Evolutionary conservation across 305 asterid species (phyloP).

Genomic region (Plantago lanceolata): DNA sequence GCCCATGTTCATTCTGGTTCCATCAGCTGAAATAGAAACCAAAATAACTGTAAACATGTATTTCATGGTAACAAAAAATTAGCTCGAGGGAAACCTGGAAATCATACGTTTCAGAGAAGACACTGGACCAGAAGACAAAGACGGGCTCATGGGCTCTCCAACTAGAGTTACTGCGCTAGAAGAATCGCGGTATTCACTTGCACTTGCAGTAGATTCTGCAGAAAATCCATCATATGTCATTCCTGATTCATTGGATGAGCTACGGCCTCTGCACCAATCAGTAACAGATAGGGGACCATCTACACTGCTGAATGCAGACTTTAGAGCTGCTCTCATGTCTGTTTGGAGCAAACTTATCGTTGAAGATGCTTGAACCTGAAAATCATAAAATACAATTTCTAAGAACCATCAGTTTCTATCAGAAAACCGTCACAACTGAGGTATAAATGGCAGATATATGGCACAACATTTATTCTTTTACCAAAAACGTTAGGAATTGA

Average conservation of each 20-base stretch:
- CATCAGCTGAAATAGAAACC: slow-evolving; percentile 52
- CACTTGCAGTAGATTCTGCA: slow-evolving; percentile 92
- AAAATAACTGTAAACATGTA: slow-evolving; percentile 28
- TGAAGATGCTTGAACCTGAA: slow-evolving; percentile 92
- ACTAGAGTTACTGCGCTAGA: slow-evolving; percentile 62
- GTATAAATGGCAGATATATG: slow-evolving; percentile 12
- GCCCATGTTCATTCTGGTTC: slow-evolving; percentile 46
- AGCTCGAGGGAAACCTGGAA: slow-evolving; percentile 19
- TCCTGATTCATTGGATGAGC: slow-evolving; percentile 67
- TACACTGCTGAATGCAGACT: slow-evolving; percentile 83
- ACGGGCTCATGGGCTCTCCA: slow-evolving; percentile 91
- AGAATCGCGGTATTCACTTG: slow-evolving; percentile 93
- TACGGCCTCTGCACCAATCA: slow-evolving; percentile 98
- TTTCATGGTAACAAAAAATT: slow-evolving; percentile 11
- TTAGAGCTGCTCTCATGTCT: slow-evolving; percentile 86
- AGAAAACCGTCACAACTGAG: slow-evolving; percentile 17
- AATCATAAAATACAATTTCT: slow-evolving; percentile 22
- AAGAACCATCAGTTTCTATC: slow-evolving; percentile 17
- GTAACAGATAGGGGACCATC: slow-evolving; percentile 92
- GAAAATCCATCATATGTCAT: slow-evolving; percentile 67
- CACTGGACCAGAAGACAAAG: slow-evolving; percentile 62
- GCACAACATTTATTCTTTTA: slow-evolving; percentile 3
- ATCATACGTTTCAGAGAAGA: slow-evolving; percentile 59
- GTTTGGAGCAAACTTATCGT: slow-evolving; percentile 87
- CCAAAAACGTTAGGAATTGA: slow-evolving; percentile 3